Base-by-base conservation (phyloP, 1,284 basidiomycete species). In the Leccinum fallax region DNA sequence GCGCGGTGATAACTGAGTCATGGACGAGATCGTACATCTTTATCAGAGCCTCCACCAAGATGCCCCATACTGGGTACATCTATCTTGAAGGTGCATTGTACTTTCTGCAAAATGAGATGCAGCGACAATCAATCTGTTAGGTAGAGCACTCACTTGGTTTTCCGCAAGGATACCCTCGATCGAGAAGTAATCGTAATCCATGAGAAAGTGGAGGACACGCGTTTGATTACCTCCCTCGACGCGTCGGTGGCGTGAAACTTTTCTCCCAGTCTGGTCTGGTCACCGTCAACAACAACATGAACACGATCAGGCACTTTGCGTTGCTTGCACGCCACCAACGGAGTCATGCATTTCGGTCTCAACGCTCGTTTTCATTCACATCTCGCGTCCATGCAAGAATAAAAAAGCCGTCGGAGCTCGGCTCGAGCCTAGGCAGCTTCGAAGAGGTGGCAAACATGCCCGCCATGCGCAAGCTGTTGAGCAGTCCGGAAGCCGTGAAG, bases 111-210 rank as follows among this genome's bases (percentile, higher is more conserved):
- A 38, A 40, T 24, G 9, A 30, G 38, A 16, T 61, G 19, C 28
- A 55, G 13, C 11, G 30, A n/a, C 28, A 13, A 19, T 21, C 58
- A 19, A 34, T 30, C 28, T 34, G 24, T 32, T 52, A 3, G 19
- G 54, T n/a, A 34, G 52, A 11, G 13, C 16, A 68, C 74, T 46
- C 68, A 88, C 92, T 81, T 95, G 94, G 70, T 95, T 95, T 70
- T 95, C 93, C 16, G 94, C 90, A 21, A 96, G 83, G 65, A 96
- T 95, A 5, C 92, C 85, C 59, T 94, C 91, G 59, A 95, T 84
- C 0, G 91, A 94, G 76, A 91, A 95, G 75, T 95, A 96, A 72
- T 94, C 92, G 69, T 88, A 82, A 63, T 95, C 91, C 92, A 94
- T 94, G 57, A 51, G 48, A 24, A 34, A 58, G 46, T 21, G 32